Percentiles rank a stretch among this genome's conserved stretches.
Evolutionary conservation across 345 rosid species (phyloP).

Genomic region (Punica granatum): DNA sequence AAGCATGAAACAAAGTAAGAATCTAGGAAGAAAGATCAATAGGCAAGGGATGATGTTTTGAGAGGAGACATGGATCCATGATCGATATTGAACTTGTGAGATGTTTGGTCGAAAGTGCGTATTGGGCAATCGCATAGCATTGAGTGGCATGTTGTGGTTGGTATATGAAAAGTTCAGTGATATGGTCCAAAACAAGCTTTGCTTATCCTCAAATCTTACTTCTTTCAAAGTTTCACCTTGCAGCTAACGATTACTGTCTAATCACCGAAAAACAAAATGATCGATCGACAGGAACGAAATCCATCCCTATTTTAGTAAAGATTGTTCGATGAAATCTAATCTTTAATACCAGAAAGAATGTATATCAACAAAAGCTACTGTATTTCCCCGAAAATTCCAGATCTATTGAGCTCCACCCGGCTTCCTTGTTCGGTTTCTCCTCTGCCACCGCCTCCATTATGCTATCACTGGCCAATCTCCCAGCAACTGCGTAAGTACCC

Average conservation of each 20-base stretch:
- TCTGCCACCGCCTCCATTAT: slow-evolving; percentile 17
- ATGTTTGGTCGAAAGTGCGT: not conserved
- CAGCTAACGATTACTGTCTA: too few relatives aligned
- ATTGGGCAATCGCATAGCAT: not conserved
- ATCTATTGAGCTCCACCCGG: slow-evolving; percentile 44
- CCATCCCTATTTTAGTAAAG: too few relatives aligned
- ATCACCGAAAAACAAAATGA: too few relatives aligned
- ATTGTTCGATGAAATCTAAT: too few relatives aligned
- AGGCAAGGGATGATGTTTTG: not conserved
- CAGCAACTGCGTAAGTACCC: slow-evolving; percentile 41
- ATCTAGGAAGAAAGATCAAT: slow-evolving; percentile 2
- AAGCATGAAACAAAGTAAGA: not conserved
- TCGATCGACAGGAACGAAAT: too few relatives aligned
- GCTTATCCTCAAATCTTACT: too few relatives aligned
- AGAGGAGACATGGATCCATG: not conserved
- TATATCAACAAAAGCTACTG: not conserved
- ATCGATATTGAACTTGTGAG: not conserved
- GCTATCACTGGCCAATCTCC: slow-evolving; percentile 25
- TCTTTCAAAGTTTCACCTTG: too few relatives aligned
- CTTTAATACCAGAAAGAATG: not conserved
- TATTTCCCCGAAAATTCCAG: not conserved
- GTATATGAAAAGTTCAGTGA: too few relatives aligned
- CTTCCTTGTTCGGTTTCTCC: slow-evolving; percentile 24
- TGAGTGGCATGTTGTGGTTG: too few relatives aligned
- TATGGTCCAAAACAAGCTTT: too few relatives aligned